Evolutionary conservation across 179 eudicot species (phyloP).

Genomic region (Pouteria campechiana): DNA sequence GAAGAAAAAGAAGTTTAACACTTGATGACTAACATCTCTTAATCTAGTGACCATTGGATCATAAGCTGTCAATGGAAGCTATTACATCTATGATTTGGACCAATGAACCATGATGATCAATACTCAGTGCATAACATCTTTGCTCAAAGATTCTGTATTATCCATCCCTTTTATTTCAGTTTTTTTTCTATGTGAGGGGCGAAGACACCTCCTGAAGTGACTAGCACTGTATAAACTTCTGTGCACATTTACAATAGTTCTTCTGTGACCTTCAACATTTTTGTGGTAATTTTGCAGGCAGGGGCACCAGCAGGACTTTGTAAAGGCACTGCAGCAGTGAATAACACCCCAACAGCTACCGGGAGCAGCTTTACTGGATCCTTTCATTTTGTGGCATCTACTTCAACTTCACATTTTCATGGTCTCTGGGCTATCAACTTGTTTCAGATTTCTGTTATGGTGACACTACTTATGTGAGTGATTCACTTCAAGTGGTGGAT

Average conservation of each 20-base stretch:
- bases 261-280: neutral
- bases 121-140: neutral
- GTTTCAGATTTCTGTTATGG: constrained; percentile 17
- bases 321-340: constrained; percentile 35
- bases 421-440: constrained; percentile 16
- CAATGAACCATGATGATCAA: neutral
- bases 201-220: neutral
- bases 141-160: neutral
- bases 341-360: constrained; percentile 28
- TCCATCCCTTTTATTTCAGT: neutral
- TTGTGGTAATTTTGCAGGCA: constrained; percentile 36
- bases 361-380: constrained; percentile 84
- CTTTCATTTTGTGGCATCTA: constrained; percentile 59
- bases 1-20: no score
- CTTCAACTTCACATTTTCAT: constrained; percentile 27
- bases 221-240: neutral
- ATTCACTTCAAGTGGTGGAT: no score
- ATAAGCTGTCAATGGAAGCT: no score
- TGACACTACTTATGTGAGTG: no score
- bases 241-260: neutral
- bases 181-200: neutral
- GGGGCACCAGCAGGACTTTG: constrained; percentile 78
- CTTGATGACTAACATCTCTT: no score
- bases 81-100: no score
- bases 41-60: no score